Evolutionary conservation across 2,329 filamentous ascomycete species (phyloP).

Genomic region (Cytospora schulzeri): DNA sequence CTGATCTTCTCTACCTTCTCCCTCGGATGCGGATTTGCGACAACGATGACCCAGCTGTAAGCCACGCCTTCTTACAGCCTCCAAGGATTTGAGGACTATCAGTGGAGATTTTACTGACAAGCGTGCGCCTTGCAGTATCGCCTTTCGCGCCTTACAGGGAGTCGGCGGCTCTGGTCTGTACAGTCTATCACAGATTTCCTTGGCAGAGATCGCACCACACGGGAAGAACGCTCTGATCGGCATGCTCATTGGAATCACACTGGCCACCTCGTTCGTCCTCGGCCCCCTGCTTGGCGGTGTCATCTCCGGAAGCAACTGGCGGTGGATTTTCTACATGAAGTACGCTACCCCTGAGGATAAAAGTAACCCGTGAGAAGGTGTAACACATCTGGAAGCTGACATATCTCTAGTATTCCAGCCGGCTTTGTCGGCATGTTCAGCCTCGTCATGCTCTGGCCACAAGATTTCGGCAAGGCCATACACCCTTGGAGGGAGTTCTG

Average conservation of each 20-base stretch:
- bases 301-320: conserved; percentile 58
- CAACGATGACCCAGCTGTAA: conserved; percentile 54
- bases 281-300: conserved; percentile 60
- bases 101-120: conserved; percentile 16
- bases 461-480: conserved; percentile 39
- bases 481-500: conserved; percentile 46
- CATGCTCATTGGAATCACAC: conserved; percentile 56
- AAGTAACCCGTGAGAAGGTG: not conserved
- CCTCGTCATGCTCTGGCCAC: conserved; percentile 49
- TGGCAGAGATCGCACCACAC: conserved; percentile 58
- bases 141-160: conserved; percentile 61
- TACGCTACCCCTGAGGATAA: conserved; percentile 38
- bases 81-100: not conserved
- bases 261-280: conserved; percentile 60
- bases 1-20: conserved; percentile 58
- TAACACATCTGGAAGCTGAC: not conserved
- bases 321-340: conserved; percentile 66
- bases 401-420: conserved; percentile 27
- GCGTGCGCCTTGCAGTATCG: conserved; percentile 46
- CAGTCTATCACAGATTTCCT: conserved; percentile 58
- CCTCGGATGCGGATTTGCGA: conserved; percentile 53
- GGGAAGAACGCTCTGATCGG: conserved; percentile 57
- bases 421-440: conserved; percentile 38
- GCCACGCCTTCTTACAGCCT: conserved; percentile 29
- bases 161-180: conserved; percentile 65